Conservation (phyloP, 495 filamentous ascomycete genomes). For the Astrocystis sublimbata region DNA sequence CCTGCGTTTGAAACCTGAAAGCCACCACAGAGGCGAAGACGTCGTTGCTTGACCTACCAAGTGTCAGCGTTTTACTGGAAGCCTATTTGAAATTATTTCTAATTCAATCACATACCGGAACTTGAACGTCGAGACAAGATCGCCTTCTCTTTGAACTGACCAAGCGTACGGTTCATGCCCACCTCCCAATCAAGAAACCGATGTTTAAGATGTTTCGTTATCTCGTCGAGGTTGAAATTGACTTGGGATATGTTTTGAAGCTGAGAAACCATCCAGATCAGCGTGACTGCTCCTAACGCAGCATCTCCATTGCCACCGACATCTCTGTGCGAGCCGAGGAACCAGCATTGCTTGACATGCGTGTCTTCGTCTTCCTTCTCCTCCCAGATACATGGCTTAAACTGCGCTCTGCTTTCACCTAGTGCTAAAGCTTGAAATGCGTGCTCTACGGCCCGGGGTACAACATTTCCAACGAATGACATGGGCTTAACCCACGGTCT, state of each 20-base stretch:
- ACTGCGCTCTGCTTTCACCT: slow-evolving; percentile 65
- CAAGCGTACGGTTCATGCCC: not conserved
- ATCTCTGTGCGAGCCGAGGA: slow-evolving; percentile 60
- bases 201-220: not conserved
- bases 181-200: not conserved
- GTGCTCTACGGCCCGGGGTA: slow-evolving; percentile 51
- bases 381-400: slow-evolving; percentile 64
- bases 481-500: slow-evolving; percentile 27
- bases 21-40: not conserved
- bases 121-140: not conserved
- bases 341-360: slow-evolving; percentile 61
- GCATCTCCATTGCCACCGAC: slow-evolving; percentile 47
- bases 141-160: not conserved
- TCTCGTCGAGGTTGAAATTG: not conserved
- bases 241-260: not conserved
- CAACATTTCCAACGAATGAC: slow-evolving; percentile 34
- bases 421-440: slow-evolving; percentile 74
- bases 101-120: not conserved
- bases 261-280: slow-evolving; percentile 13
- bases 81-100: not conserved
- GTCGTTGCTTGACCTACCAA: not conserved
- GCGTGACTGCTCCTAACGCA: slow-evolving; percentile 3
- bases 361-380: slow-evolving; percentile 31
- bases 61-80: not conserved
- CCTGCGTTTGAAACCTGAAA: not conserved